Evolutionary conservation across 768 basidiomycete species (phyloP), one percentile per base, ranked within the genome.

Genomic region (Rubroboletus pulcherrimus): DNA sequence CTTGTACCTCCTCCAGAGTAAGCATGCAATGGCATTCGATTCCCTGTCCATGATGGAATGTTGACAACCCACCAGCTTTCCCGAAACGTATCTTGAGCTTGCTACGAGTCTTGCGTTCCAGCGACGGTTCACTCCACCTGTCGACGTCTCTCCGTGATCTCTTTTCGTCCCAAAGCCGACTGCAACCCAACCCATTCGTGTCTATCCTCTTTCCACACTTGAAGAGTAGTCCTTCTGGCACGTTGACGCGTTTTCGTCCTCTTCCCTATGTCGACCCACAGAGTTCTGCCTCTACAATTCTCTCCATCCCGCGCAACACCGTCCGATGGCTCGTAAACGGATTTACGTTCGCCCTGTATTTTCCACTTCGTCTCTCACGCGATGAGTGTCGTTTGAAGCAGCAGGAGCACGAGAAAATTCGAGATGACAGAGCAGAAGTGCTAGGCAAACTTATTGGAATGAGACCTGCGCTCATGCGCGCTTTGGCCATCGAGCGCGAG

Each of bases 1-100:
- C 4, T 73, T 81, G 65, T 93, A 89, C 70, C 75, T 95, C 29
- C 58, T 95, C 2, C 89, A 94, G 75, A 90, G 92, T 95, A 65
- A 62, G 86, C 30, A 11, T 75, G 6, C 41, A 1, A 26, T 17
- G 24, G 5, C 21, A 10, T 24, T 14, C 41, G 19, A 29, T 30
- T 45, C 26, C 35, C 39, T 46, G 8, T 26, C 10, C 54, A 1
- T 8, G 49, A 29, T 7, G 24, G 38, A 40, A 10, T 35, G 33
- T 37, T 58, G 55, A 70, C 38, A 14, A 30, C 30, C 29, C 11
- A 11, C 35, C 39, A 71, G 70, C 71, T 14, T 47, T 72, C 39
- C 70, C 70, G 10, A 62, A 57, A 38, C 70, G 70, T 34, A 30
- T 61, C 44, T 26, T 52, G 48, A 65, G 46, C 40, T 58, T 87